Evolutionary conservation across 2,329 filamentous ascomycete genomes (phyloP).

Genomic region (Sarocladium brachiariae): DNA sequence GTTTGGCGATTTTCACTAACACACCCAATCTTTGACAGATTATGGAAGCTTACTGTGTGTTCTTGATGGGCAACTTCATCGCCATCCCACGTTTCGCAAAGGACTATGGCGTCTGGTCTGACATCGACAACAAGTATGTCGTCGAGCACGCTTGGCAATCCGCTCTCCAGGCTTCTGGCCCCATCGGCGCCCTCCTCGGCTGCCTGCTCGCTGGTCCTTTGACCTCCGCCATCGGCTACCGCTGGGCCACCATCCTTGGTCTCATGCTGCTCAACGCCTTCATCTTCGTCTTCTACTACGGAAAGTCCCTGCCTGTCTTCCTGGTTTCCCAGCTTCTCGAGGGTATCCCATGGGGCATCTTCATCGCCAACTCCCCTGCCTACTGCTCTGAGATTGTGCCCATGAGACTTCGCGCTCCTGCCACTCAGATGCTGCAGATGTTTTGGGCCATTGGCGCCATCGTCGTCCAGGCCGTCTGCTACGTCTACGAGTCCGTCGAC

Average conservation of each 20-base stretch:
- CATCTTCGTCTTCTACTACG: slow-evolving; percentile 49
- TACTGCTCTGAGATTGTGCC: slow-evolving; percentile 54
- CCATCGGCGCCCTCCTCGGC: slow-evolving; percentile 28
- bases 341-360: slow-evolving; percentile 56
- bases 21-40: slow-evolving; percentile 24
- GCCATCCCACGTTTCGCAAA: slow-evolving; percentile 31
- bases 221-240: slow-evolving; percentile 29
- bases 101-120: slow-evolving; percentile 26
- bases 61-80: slow-evolving; percentile 26
- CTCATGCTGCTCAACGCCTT: slow-evolving; percentile 32
- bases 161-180: slow-evolving; percentile 24
- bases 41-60: slow-evolving; percentile 44
- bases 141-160: slow-evolving; percentile 23
- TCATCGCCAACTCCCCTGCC: slow-evolving; percentile 33
- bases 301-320: slow-evolving; percentile 31
- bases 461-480: slow-evolving; percentile 50
- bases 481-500: slow-evolving; percentile 35
- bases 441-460: slow-evolving; percentile 56
- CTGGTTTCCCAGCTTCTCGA: slow-evolving; percentile 49
- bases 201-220: slow-evolving; percentile 30
- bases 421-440: slow-evolving; percentile 56
- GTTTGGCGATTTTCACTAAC: no score
- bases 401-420: slow-evolving; percentile 46
- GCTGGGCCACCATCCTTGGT: slow-evolving; percentile 27
- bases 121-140: slow-evolving; percentile 15